Evolutionary conservation across 2,329 filamentous ascomycete species (phyloP), one percentile per base, ranked within the genome.

Genomic region (Fusarium guadeloupense): DNA sequence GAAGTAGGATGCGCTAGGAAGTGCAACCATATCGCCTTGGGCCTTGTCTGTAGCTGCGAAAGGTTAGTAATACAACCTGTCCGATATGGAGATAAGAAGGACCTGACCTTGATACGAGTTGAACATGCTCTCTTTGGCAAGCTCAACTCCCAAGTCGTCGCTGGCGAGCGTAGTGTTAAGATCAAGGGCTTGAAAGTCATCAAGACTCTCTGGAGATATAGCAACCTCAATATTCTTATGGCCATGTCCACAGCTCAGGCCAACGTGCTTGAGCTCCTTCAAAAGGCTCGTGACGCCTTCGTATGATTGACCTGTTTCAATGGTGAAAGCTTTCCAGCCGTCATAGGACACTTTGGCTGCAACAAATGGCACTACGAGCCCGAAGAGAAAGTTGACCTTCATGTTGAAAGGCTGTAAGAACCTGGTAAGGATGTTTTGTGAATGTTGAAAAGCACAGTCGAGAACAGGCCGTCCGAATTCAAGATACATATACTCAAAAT

Each of bases 1-100:
- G 72, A 85, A 86, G 78, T 81, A 86, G 1, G 63, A 55, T 7
- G 57, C 41, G 4, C 61, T 51, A 2, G 60, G 63, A 0, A 63
- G n/a, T 9, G 33, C 34, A 5, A 52, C 34, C 9, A 46, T 31
- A 9, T 20, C 4, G 6, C 38, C 41, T 1, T 28, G 34, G 7
- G 47, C 19, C 12, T 56, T 59, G 16, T 33, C 17, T 1, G 43
- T 39, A 3, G 51, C 66, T 69, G 17, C 1, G 0, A 8, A 2
- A 2, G 1, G 3, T 46, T 9, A 56, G 40, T 19, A 13, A 12
- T 1, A 1, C 2, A 2, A 6, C 2, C 2, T 8, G 0, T 1
- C 8, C 8, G 5, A 7, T 4, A 2, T 1, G 4, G 4, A 6
- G 16, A 6, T 28, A 1, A 1, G 1, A 1, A 2, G 0, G 13